These are phyloP conservation scores for Aquanectria penicillioides DNA, from an alignment of 2,329 filamentous ascomycete species.

Conservation along the genomic window DNA sequence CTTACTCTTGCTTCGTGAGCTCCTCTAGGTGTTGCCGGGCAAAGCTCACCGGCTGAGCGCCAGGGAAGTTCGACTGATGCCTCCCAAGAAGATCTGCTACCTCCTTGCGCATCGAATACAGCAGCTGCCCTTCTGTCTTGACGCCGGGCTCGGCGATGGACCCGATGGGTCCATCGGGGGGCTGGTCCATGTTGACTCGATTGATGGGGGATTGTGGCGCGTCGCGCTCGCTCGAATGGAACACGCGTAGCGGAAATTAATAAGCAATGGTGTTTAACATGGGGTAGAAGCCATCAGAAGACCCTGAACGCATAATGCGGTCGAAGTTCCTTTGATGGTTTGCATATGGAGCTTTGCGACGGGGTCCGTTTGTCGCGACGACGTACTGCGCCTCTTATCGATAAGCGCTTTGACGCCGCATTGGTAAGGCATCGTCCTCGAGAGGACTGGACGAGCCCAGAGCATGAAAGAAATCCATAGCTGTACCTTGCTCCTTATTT, in stretches of 20 bases:
- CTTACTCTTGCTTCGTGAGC: conserved; percentile 79
- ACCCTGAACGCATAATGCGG: not conserved
- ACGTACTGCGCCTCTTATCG: conserved; percentile 22
- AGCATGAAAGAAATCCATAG: not conserved
- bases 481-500: not conserved
- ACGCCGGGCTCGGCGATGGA: conserved; percentile 71
- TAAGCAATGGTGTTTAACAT: not conserved
- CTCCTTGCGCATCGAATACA: conserved; percentile 72
- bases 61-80: conserved; percentile 78
- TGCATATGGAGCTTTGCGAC: conserved; percentile 21
- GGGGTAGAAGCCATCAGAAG: conserved; percentile 5
- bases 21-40: conserved; percentile 83
- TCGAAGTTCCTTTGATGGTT: conserved; percentile 1
- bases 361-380: conserved; percentile 17
- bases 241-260: not conserved
- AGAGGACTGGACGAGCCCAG: not conserved
- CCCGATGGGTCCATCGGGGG: conserved; percentile 50
- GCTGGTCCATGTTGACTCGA: conserved; percentile 41
- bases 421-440: conserved; percentile 17
- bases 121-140: conserved; percentile 70
- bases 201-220: not conserved
- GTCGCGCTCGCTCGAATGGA: conserved; percentile 4
- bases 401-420: conserved; percentile 27
- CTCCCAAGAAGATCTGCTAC: conserved; percentile 81
- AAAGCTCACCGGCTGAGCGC: conserved; percentile 95